Base-by-base conservation (phyloP, 129 eudicot genomes). In the Saussurea involucrata region DNA sequence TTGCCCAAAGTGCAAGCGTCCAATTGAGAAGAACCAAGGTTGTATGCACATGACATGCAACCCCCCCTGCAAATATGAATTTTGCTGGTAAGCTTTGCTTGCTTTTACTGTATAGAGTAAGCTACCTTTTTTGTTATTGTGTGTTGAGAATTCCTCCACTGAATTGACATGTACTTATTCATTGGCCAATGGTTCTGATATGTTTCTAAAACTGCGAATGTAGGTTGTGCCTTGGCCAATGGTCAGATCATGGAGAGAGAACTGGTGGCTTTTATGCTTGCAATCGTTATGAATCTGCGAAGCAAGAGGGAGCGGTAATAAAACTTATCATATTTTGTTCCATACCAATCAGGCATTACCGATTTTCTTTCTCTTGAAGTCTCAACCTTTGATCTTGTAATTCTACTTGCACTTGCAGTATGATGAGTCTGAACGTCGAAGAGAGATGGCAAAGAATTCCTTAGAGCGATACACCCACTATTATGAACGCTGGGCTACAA, bases 211-310 rank as follows among this genome's bases (percentile, higher is more conserved):
- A 12, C 71, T 69, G 67, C 44, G 40, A 42, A 12, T 81, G 82
- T 86, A 95, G 99, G 99, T 75, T 95, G 9, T 95, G 99, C 74
- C 96, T 92, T 64, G 99, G 97, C 83, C 87, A 85, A 37, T 95
- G 99, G 99, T 83, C 99, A 20, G 97, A 92, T 58, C 99, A 95
- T 85, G 99, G 99, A 71, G 99, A 95, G 86, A 95, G 96, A 85
- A 95, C 99, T n/a, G 99, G 99, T 80, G 99, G 99, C 36, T 95
- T 95, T 75, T 95, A 95, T 84, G 98, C 98, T 24, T 93, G 98
- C 78, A 93, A 93, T 44, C 92, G 95, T 36, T 93, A 93, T 67
- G 98, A 93, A 70, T 83, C 92, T 72, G 98, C 98, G 18, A 93
- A 87, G 79, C 80, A 80, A 74, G 97, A 90, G 77, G 98, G 98